phyloP scores from a whole-genome alignment of 2,329 filamentous ascomycete genomes.

The Aureobasidium sp. region DNA sequence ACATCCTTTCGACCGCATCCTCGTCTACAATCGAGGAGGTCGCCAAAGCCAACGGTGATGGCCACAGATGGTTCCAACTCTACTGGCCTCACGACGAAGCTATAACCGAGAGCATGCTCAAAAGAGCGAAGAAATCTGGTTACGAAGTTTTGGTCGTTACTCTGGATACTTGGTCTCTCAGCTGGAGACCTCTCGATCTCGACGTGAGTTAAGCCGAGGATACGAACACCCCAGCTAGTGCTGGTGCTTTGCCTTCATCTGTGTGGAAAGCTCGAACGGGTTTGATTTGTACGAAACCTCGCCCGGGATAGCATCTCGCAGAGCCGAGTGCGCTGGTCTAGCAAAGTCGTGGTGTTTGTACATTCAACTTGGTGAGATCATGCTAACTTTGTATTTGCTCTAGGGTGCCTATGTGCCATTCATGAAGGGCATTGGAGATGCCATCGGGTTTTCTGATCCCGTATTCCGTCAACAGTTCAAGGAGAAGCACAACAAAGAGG shows the following conservation, averaged over 20 bases:
- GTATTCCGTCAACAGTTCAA: constrained; percentile 55
- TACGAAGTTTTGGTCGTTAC: constrained; percentile 64
- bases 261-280: neutral
- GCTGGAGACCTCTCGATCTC: constrained; percentile 52
- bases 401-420: neutral
- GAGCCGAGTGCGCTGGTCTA: neutral
- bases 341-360: neutral
- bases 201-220: constrained; percentile 11
- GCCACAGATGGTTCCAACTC: constrained; percentile 62
- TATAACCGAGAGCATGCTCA: constrained; percentile 57
- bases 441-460: constrained; percentile 60
- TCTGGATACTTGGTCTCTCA: constrained; percentile 62
- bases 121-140: constrained; percentile 54
- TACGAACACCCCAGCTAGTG: neutral
- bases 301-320: neutral
- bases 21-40: constrained; percentile 60
- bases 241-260: neutral
- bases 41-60: constrained; percentile 46
- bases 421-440: constrained; percentile 43
- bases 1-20: constrained; percentile 60
- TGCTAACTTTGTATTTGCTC: neutral
- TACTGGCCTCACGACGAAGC: constrained; percentile 65
- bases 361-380: neutral
- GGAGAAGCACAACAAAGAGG: constrained; percentile 32
- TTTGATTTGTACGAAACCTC: neutral